phyloP scores from a whole-genome alignment of 768 basidiomycete species.

The Trametes maxima region DNA sequence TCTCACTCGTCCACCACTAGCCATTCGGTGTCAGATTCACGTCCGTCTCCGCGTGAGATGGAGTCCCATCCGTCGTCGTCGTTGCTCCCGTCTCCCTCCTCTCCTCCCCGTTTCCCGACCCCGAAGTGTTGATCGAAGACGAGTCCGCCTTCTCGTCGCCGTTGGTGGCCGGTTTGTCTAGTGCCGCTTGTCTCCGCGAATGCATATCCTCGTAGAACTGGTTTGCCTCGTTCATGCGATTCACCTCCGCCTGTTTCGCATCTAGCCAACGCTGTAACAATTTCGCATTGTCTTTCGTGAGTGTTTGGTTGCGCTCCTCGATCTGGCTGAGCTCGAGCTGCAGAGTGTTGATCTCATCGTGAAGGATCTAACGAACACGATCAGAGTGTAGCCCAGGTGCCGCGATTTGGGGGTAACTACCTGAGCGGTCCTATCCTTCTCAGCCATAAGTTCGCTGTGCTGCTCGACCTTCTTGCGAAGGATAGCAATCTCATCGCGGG shows the following conservation, averaged over 20 bases:
- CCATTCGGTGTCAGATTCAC: slow-evolving; percentile 93
- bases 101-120: slow-evolving; percentile 74
- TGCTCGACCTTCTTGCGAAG: slow-evolving; percentile 79
- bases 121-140: slow-evolving; percentile 36
- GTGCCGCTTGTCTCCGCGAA: slow-evolving; percentile 63
- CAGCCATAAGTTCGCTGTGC: slow-evolving; percentile 82
- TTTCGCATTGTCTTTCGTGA: slow-evolving; percentile 92
- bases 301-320: slow-evolving; percentile 81
- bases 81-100: slow-evolving; percentile 48
- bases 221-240: slow-evolving; percentile 94
- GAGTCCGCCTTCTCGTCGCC: slow-evolving; percentile 24
- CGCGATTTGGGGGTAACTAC: slow-evolving; percentile 38
- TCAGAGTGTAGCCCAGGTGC: neutral
- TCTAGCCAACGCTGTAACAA: slow-evolving; percentile 97
- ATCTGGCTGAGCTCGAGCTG: slow-evolving; percentile 91
- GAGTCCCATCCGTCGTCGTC: slow-evolving; percentile 71
- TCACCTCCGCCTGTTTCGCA: slow-evolving; percentile 88
- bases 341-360: slow-evolving; percentile 92
- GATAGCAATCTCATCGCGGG: slow-evolving; percentile 71
- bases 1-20: slow-evolving; percentile 59
- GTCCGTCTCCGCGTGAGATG: slow-evolving; percentile 67
- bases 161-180: slow-evolving; percentile 50
- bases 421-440: slow-evolving; percentile 89
- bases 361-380: slow-evolving; percentile 57
- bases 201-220: slow-evolving; percentile 89